These are phyloP conservation scores for Pyrenula aspistea DNA, from an alignment of 495 filamentous ascomycete genomes.

Conservation along the genomic window DNA sequence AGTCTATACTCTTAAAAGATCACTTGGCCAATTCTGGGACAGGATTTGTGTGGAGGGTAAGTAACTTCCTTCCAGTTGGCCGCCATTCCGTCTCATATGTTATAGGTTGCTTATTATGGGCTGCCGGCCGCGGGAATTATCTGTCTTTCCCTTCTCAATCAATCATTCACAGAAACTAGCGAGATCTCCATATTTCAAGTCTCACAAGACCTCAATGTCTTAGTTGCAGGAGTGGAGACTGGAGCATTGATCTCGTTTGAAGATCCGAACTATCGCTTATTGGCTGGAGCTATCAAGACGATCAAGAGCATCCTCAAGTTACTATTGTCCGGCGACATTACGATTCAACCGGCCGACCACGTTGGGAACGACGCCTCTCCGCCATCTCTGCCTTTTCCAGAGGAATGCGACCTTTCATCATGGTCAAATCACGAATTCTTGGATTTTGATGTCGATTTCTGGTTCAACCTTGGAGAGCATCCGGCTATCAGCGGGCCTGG, in stretches of 20 bases:
- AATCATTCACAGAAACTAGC: slow-evolving; percentile 4
- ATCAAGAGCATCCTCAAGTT: too few relatives aligned
- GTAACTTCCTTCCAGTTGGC: slow-evolving; percentile 1
- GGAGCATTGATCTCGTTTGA: slow-evolving; percentile 20
- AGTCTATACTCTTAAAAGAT: slow-evolving; percentile 24
- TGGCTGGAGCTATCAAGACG: too few relatives aligned
- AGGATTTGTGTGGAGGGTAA: slow-evolving; percentile 31
- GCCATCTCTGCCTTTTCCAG: too few relatives aligned
- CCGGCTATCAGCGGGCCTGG: too few relatives aligned
- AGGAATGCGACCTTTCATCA: too few relatives aligned
- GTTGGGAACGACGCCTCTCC: too few relatives aligned
- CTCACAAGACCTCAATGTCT: slow-evolving; percentile 23
- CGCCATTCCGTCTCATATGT: too few relatives aligned
- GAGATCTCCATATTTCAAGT: slow-evolving; percentile 13
- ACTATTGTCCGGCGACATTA: too few relatives aligned
- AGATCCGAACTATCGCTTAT: slow-evolving; percentile 27
- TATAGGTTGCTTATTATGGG: slow-evolving; percentile 26
- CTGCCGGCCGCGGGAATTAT: slow-evolving; percentile 29
- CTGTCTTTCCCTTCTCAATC: slow-evolving; percentile 21
- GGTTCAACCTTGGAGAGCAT: too few relatives aligned
- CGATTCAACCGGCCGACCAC: too few relatives aligned
- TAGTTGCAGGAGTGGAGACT: slow-evolving; percentile 25
- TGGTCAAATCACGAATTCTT: too few relatives aligned
- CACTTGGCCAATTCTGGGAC: slow-evolving; percentile 28
- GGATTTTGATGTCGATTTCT: too few relatives aligned